Percentiles rank a stretch among this genome's conserved stretches.
Evolutionary conservation across 257 asterid genomes (phyloP).

Genomic region (Anisodus acutangulus): DNA sequence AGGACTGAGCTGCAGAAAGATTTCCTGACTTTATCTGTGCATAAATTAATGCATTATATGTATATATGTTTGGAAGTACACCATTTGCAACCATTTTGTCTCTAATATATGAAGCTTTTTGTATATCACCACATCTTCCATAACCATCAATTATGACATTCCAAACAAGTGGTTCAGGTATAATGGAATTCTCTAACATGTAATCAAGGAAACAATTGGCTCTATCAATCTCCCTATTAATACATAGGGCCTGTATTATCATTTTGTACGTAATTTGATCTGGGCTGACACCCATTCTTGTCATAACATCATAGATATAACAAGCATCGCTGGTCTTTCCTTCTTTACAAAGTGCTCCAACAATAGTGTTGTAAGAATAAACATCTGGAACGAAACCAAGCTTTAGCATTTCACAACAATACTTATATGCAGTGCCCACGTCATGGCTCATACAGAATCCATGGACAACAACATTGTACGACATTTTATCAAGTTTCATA

Average conservation of each 20-base stretch:
- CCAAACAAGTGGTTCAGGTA: conserved; percentile 71
- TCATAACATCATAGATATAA: conserved; percentile 62
- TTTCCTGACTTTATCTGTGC: conserved; percentile 55
- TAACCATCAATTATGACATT: conserved; percentile 69
- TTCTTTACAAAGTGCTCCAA: conserved; percentile 70
- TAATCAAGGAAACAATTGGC: conserved; percentile 56
- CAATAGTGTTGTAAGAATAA: conserved; percentile 40
- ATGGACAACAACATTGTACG: conserved; percentile 73
- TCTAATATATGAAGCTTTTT: conserved; percentile 54
- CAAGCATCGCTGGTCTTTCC: conserved; percentile 72
- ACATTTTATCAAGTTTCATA: conserved; percentile 54
- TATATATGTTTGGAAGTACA: conserved; percentile 67
- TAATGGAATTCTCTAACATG: conserved; percentile 59
- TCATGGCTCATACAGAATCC: conserved; percentile 66
- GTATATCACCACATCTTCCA: conserved; percentile 59
- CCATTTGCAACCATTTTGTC: conserved; percentile 67
- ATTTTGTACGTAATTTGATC: conserved; percentile 71
- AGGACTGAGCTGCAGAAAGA: conserved; percentile 53
- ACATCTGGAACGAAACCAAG: conserved; percentile 60
- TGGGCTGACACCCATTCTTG: conserved; percentile 72
- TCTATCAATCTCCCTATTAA: conserved; percentile 51
- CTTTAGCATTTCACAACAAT: conserved; percentile 65
- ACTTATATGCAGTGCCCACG: conserved; percentile 48
- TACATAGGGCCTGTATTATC: conserved; percentile 70
- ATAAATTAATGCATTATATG: conserved; percentile 73